Evolutionary conservation across 495 filamentous ascomycete species (phyloP), one percentile per base, ranked within the genome.

Genomic region (Penicillium desertorum): DNA sequence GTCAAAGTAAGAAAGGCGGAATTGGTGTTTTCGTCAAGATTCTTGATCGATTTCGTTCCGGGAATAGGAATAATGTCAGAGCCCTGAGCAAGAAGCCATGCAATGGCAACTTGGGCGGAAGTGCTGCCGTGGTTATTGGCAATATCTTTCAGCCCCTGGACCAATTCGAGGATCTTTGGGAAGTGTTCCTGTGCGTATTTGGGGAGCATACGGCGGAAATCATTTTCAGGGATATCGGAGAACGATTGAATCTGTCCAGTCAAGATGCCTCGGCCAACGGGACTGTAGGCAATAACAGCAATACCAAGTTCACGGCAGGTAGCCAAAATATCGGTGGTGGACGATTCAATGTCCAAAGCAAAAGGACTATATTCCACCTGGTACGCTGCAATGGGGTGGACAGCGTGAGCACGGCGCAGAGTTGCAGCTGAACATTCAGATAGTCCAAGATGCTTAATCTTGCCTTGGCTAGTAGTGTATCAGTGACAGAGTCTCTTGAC

Each of bases 361-460:
- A 85, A 88, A 0, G 82, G 80, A 0, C 73, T 81, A 66, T 86
- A 88, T 70, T 89, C 86, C 14, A 88, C 70, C 68, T 90, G 82
- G 17, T 85, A 75, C 5, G 82, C 83, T n/a, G 77, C 60, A 30
- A 90, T 81, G 2, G 79, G 85, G 29, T 83, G 77, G 3, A 89
- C 67, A 30, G 81, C 82, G 62, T 78, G 67, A 0, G 87, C 87
- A 79, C 86, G 79, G 4, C 85, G 81, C 3, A 89, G 70, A 1
- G 84, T 86, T 0, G 73, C 66, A 0, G 82, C 70, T 20, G 76
- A 79, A 48, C 78, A 75, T 57, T 87, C 84, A 22, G 60, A 87
- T 71, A 86, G 63, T 12, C 83, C 83, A 1, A 86, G 63, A 48
- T 81, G 69, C 5, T 71, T 70, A 54, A 86, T 81, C 48, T 86